Percentiles rank a stretch among this genome's conserved stretches.
These are phyloP conservation scores for Volvox africanus DNA, from an alignment of 139 green algal genomes.

Conservation along the genomic window DNA sequence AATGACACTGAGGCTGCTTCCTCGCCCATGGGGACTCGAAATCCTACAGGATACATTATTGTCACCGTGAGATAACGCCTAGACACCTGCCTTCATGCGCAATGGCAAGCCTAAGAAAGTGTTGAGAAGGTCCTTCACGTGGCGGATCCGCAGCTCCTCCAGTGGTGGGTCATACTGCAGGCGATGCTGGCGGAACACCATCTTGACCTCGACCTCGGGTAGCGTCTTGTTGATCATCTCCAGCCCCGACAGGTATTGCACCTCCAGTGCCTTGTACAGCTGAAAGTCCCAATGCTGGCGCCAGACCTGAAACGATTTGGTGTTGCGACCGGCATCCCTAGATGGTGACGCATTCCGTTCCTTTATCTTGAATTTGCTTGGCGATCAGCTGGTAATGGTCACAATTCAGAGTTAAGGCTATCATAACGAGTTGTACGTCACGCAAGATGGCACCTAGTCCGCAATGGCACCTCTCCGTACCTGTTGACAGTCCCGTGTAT, in stretches of 20 bases:
- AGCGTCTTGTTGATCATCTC: slow-evolving; percentile 79
- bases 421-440: too few species aligned
- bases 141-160: slow-evolving; percentile 81
- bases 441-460: too few species aligned
- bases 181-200: slow-evolving; percentile 78
- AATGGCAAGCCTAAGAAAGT: slow-evolving; percentile 75
- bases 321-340: background rate
- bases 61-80: too few species aligned
- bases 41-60: too few species aligned
- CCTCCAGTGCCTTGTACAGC: slow-evolving; percentile 83
- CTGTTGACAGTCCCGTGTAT: slow-evolving; percentile 67
- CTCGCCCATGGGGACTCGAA: too few species aligned
- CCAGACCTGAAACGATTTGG: slow-evolving; percentile 63
- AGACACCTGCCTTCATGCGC: slow-evolving; percentile 55
- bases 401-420: too few species aligned
- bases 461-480: background rate
- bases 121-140: slow-evolving; percentile 77
- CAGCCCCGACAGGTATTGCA: slow-evolving; percentile 81
- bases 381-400: too few species aligned
- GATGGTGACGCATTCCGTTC: background rate
- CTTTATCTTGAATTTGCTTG: too few species aligned
- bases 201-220: slow-evolving; percentile 66
- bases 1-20: too few species aligned
- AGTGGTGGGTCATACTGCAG: slow-evolving; percentile 83
- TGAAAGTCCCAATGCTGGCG: slow-evolving; percentile 90